Evolutionary conservation across 2,329 filamentous ascomycete species (phyloP).

Genomic region (Neocucurbitaria cava): DNA sequence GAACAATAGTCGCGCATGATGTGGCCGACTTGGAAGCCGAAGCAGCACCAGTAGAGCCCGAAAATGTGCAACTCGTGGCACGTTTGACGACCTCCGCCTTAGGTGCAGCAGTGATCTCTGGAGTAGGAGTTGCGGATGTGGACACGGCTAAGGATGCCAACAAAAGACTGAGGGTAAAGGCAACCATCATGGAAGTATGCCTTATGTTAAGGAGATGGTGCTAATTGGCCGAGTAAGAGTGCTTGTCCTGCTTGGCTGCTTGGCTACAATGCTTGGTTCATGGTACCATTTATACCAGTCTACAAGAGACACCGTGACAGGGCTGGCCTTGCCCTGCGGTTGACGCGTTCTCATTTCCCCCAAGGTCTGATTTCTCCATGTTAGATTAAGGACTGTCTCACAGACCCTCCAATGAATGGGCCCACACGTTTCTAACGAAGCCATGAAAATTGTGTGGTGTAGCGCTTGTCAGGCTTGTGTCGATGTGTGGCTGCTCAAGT

Average conservation of each 20-base stretch:
- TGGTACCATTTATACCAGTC: constrained; percentile 10
- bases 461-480: background rate
- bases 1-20: constrained; percentile 61
- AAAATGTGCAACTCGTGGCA: constrained; percentile 61
- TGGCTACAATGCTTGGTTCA: constrained; percentile 20
- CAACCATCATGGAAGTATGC: constrained; percentile 17
- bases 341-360: constrained; percentile 4
- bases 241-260: constrained; percentile 12
- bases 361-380: constrained; percentile 3
- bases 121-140: constrained; percentile 31
- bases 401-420: constrained; percentile 12
- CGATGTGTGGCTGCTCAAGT: background rate
- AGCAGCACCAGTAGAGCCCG: constrained; percentile 50
- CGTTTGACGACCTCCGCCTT: constrained; percentile 23
- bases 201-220: constrained; percentile 2
- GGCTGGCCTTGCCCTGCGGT: background rate
- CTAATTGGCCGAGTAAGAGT: constrained; percentile 11
- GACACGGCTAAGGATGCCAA: constrained; percentile 27
- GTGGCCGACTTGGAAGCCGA: constrained; percentile 56
- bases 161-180: constrained; percentile 20
- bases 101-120: constrained; percentile 27
- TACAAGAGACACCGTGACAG: background rate
- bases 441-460: background rate
- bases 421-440: background rate
- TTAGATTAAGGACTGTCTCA: constrained; percentile 19